Evolutionary conservation across 768 basidiomycete species (phyloP).

Genomic region (Suillus hirtellus): DNA sequence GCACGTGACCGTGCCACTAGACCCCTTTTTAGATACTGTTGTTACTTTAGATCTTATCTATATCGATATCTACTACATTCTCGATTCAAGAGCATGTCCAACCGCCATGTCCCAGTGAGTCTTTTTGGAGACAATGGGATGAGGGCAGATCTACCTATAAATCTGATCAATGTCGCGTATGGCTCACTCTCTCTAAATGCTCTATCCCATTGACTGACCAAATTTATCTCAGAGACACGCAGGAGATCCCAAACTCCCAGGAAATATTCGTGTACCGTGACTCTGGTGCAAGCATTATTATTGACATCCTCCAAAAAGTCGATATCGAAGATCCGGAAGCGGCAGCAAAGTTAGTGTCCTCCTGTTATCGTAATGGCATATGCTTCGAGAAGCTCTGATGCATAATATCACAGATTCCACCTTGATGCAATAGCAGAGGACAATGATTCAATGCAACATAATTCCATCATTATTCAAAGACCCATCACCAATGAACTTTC

Average conservation of each 20-base stretch:
- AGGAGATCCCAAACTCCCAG: conserved; percentile 93
- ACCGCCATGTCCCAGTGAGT: conserved; percentile 25
- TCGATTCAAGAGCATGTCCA: not conserved
- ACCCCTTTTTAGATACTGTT: not conserved
- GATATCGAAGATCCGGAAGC: conserved; percentile 57
- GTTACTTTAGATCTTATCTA: not conserved
- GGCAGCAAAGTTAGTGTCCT: conserved; percentile 50
- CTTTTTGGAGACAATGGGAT: conserved; percentile 89
- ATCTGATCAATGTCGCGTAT: conserved; percentile 85
- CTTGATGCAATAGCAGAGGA: conserved; percentile 91
- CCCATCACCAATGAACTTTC: conserved; percentile 50
- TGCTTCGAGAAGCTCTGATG: conserved; percentile 6
- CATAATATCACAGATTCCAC: conserved; percentile 67
- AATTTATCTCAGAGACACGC: conserved; percentile 46
- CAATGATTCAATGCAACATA: conserved; percentile 57
- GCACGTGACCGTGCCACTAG: conserved; percentile 4
- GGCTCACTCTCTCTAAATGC: not conserved
- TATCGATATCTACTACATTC: not conserved
- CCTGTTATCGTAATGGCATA: not conserved
- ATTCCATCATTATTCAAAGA: not conserved
- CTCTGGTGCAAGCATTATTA: conserved; percentile 71
- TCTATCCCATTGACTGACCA: conserved; percentile 7
- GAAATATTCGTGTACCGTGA: conserved; percentile 83
- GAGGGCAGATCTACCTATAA: conserved; percentile 42
- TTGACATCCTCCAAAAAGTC: conserved; percentile 84